These are phyloP conservation scores for Plantago rigida DNA, from an alignment of 305 asterid species.

Conservation along the genomic window DNA sequence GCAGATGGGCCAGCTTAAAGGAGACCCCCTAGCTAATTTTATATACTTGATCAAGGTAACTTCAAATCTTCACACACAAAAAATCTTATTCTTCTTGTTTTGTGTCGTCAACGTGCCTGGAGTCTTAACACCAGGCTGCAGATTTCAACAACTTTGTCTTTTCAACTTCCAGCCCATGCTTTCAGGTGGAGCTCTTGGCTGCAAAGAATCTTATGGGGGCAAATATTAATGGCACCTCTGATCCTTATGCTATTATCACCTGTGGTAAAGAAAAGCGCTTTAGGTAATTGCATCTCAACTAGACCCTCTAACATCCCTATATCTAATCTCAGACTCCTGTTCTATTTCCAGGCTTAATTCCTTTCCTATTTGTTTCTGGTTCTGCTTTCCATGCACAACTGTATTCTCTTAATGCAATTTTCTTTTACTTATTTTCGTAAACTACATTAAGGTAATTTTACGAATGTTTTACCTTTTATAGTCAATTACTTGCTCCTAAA, in stretches of 20 bases:
- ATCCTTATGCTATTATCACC: slow-evolving; percentile 60
- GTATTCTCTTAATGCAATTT: too few relatives aligned
- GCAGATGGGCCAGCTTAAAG: slow-evolving; percentile 52
- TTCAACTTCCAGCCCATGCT: slow-evolving; percentile 10
- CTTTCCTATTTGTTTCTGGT: too few relatives aligned
- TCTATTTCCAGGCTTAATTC: too few relatives aligned
- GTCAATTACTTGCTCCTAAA: too few relatives aligned
- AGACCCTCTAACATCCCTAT: not conserved
- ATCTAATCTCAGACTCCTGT: too few relatives aligned
- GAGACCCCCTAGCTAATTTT: slow-evolving; percentile 39
- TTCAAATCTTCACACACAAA: not conserved
- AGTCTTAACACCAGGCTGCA: not conserved
- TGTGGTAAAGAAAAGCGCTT: slow-evolving; percentile 54
- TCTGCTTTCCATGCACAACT: too few relatives aligned
- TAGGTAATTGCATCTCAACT: slow-evolving; percentile 36
- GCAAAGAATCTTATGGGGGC: slow-evolving; percentile 61
- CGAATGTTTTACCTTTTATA: too few relatives aligned
- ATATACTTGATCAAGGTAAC: slow-evolving; percentile 15
- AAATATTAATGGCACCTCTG: slow-evolving; percentile 63
- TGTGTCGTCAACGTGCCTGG: slow-evolving; percentile 18
- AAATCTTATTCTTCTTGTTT: slow-evolving; percentile 22
- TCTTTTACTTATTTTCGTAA: too few relatives aligned
- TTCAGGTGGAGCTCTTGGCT: slow-evolving; percentile 53
- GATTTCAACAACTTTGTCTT: slow-evolving; percentile 8
- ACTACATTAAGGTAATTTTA: too few relatives aligned